Conservation (phyloP, 2,329 filamentous ascomycete species). For the Calonectria hawksworthii region DNA sequence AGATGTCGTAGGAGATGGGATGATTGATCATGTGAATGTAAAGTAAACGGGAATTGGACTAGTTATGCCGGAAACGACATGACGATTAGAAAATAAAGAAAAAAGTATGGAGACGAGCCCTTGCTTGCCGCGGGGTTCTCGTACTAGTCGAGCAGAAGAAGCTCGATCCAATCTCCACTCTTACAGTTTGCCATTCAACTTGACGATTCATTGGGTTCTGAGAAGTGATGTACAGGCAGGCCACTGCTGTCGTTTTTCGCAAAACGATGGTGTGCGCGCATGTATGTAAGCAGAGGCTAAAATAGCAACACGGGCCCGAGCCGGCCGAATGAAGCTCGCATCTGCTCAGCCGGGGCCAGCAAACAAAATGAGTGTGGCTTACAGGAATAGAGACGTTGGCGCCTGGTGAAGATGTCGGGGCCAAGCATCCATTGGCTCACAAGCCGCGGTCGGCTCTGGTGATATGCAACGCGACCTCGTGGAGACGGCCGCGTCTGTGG, state of each 20-base stretch:
- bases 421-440: too few species aligned
- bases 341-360: not conserved
- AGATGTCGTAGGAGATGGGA: constrained; percentile 33
- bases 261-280: not conserved
- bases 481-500: not conserved
- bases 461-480: not conserved
- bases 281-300: not conserved
- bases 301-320: not conserved
- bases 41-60: constrained; percentile 37
- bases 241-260: not conserved
- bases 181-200: constrained; percentile 38
- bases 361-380: not conserved
- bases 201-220: not conserved
- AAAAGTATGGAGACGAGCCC: constrained; percentile 10
- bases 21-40: constrained; percentile 38
- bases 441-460: not conserved
- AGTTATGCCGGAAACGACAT: constrained; percentile 31
- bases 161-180: constrained; percentile 49
- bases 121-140: constrained; percentile 10
- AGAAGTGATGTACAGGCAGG: not conserved
- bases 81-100: constrained; percentile 20
- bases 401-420: not conserved
- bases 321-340: not conserved
- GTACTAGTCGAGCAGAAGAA: constrained; percentile 41
- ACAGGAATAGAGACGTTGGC: not conserved